phyloP scores from a whole-genome alignment of 306 rosid genomes.

The Alnus glutinosa region DNA sequence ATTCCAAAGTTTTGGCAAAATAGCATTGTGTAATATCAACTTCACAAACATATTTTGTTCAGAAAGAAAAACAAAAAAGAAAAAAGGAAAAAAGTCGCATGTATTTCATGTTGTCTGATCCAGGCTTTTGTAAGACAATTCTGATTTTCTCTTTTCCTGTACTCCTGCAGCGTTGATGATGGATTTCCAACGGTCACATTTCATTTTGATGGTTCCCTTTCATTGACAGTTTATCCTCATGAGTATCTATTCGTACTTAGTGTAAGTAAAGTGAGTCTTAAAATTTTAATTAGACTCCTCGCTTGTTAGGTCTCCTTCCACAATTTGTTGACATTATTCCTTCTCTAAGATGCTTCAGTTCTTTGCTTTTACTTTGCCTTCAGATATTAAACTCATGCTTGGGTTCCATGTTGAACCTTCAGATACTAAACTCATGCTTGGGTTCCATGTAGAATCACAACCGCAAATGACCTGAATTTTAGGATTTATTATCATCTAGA shows the following conservation, averaged over 20 bases:
- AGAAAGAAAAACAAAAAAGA: no score
- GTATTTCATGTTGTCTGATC: conserved; percentile 3
- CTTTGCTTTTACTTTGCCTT: not conserved
- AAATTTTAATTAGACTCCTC: not conserved
- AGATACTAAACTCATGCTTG: not conserved
- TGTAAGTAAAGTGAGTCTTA: conserved; percentile 39
- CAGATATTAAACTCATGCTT: not conserved
- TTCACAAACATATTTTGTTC: no score
- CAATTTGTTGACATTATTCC: not conserved
- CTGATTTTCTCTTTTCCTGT: conserved; percentile 7
- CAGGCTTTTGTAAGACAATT: conserved; percentile 20
- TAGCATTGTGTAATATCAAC: no score
- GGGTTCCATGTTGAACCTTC: not conserved
- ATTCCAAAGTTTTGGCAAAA: no score
- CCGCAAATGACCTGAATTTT: not conserved
- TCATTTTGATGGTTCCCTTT: conserved; percentile 52
- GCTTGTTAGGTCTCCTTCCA: not conserved
- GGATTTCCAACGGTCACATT: conserved; percentile 70
- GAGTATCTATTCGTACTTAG: conserved; percentile 62
- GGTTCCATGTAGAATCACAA: not conserved
- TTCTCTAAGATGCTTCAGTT: not conserved
- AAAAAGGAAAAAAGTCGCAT: not conserved
- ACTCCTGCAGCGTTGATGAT: conserved; percentile 61
- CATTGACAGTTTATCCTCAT: conserved; percentile 56
- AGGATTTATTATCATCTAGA: not conserved